Percentiles rank a stretch among this genome's conserved stretches.
phyloP scores from a whole-genome alignment of 75 land plant species.

The Selaginella moellendorffii region DNA sequence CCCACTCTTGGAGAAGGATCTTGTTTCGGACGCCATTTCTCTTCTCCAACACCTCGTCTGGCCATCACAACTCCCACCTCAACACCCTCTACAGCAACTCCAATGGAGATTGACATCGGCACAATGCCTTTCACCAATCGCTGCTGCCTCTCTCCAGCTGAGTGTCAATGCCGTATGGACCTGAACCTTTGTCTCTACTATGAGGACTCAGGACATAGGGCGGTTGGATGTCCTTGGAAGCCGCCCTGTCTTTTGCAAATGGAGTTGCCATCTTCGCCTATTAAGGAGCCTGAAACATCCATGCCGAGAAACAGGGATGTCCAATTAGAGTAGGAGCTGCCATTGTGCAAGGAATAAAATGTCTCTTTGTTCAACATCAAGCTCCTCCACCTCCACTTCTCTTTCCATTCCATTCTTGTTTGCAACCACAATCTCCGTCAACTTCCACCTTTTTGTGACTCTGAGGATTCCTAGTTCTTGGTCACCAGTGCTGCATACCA shows the following conservation, averaged over 20 bases:
- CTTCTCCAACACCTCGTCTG: too few relatives aligned
- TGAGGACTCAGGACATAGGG: not conserved
- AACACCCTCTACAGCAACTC: not conserved
- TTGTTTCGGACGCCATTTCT: too few relatives aligned
- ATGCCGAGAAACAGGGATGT: not conserved
- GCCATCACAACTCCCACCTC: not conserved
- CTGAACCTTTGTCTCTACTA: not conserved
- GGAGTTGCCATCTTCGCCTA: not conserved
- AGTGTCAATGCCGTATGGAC: not conserved
- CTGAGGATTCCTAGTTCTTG: not conserved
- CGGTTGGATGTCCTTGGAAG: not conserved
- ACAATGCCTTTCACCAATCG: not conserved
- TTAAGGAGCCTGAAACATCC: not conserved
- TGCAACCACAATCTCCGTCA: not conserved
- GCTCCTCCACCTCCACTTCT: not conserved
- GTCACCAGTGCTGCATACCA: not conserved
- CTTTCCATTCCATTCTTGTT: not conserved
- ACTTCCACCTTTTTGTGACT: not conserved
- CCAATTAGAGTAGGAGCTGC: not conserved
- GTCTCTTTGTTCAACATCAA: not conserved
- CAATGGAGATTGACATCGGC: not conserved
- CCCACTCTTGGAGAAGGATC: not conserved
- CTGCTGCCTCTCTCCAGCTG: not conserved
- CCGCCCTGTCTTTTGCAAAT: too few relatives aligned
- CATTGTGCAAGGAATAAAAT: not conserved